A percentile compares a stretch with the other conserved stretches of the same genome.
Evolutionary conservation across 805 yeast genomes (phyloP).

Genomic region (Myxozyma melibiosi): DNA sequence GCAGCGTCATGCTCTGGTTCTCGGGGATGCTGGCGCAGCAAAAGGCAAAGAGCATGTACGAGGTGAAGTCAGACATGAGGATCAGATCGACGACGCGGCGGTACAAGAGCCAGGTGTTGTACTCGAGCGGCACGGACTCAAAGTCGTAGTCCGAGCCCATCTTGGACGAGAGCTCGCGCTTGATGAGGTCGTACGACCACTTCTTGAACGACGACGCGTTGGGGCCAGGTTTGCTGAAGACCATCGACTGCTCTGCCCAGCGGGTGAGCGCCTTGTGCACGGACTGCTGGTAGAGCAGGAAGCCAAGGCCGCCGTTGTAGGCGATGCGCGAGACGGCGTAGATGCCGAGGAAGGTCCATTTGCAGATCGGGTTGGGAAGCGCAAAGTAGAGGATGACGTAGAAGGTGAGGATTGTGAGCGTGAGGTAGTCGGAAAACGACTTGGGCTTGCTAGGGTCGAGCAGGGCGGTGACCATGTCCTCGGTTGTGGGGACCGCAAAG

Average conservation of each 20-base stretch:
- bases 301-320: conserved; percentile 81
- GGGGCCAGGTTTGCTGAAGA: conserved; percentile 48
- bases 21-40: conserved; percentile 43
- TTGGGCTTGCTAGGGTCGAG: conserved; percentile 76
- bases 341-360: conserved; percentile 52
- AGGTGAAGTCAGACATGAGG: conserved; percentile 80
- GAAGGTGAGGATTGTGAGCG: conserved; percentile 50
- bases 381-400: conserved; percentile 39
- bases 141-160: conserved; percentile 48
- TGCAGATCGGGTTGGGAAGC: conserved; percentile 38
- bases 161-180: conserved; percentile 52
- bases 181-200: conserved; percentile 48
- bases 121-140: conserved; percentile 62
- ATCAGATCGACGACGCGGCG: conserved; percentile 79
- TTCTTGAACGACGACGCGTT: conserved; percentile 23
- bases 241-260: conserved; percentile 50
- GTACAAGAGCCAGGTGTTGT: conserved; percentile 80
- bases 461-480: conserved; percentile 80
- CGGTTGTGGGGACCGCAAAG: conserved; percentile 59
- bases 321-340: conserved; percentile 75
- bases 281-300: conserved; percentile 66
- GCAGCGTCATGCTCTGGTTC: conserved; percentile 49
- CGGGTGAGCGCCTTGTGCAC: conserved; percentile 56
- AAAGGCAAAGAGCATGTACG: conserved; percentile 68
- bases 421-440: conserved; percentile 64